These are phyloP conservation scores for Penicillium sp. DNA, from an alignment of 2,329 filamentous ascomycete genomes.

Conservation along the genomic window DNA sequence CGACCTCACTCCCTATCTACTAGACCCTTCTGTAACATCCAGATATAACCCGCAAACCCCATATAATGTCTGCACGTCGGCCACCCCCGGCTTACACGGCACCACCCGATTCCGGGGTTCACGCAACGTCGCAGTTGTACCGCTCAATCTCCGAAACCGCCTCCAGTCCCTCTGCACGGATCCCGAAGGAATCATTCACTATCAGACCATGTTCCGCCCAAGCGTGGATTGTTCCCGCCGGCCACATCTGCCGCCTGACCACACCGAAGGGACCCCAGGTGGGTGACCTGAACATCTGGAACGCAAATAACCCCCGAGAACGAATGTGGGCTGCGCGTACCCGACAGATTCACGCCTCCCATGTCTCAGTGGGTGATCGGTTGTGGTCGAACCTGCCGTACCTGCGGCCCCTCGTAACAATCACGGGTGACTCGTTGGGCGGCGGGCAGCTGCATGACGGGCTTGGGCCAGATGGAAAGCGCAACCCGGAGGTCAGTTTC, in stretches of 20 bases:
- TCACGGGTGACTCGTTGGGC: slow-evolving; percentile 63
- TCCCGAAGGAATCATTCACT: slow-evolving; percentile 50
- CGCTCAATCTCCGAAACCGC: slow-evolving; percentile 37
- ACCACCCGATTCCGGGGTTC: slow-evolving; percentile 32
- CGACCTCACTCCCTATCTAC: no score
- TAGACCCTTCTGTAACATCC: not conserved
- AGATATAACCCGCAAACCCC: not conserved
- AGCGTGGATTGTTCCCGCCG: slow-evolving; percentile 68
- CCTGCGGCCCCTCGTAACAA: slow-evolving; percentile 70
- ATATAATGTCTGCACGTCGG: slow-evolving; percentile 28
- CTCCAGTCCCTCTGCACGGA: slow-evolving; percentile 25
- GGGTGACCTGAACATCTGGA: slow-evolving; percentile 82
- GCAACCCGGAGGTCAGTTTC: slow-evolving; percentile 41
- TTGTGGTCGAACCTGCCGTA: slow-evolving; percentile 78
- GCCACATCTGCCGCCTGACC: slow-evolving; percentile 67
- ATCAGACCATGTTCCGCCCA: slow-evolving; percentile 70
- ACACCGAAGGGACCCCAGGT: slow-evolving; percentile 78
- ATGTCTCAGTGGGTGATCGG: slow-evolving; percentile 68
- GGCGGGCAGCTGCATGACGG: slow-evolving; percentile 37
- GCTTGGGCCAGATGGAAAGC: slow-evolving; percentile 33
- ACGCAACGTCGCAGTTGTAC: slow-evolving; percentile 37
- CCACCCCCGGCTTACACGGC: slow-evolving; percentile 41
- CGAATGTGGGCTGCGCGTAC: slow-evolving; percentile 79
- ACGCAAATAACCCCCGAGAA: slow-evolving; percentile 70
- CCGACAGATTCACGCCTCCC: slow-evolving; percentile 72